Evolutionary conservation across 2,329 filamentous ascomycete genomes (phyloP).

Genomic region (Paraphoma chrysanthemicola): DNA sequence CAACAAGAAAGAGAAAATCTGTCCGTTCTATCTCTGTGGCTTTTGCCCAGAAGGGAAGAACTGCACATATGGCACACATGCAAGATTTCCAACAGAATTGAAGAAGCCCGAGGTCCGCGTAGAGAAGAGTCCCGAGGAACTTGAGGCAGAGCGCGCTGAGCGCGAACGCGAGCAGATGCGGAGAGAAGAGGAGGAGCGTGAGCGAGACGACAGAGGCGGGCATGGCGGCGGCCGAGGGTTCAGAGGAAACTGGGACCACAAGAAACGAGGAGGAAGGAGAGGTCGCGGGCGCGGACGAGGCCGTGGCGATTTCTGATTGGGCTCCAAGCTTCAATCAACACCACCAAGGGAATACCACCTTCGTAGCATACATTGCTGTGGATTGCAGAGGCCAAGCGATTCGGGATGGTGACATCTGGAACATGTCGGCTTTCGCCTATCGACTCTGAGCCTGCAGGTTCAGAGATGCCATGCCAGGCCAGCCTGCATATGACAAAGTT

Average conservation of each 20-base stretch:
- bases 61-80: slow-evolving; percentile 83
- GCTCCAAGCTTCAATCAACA: background rate
- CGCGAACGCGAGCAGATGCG: slow-evolving; percentile 55
- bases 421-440: no score
- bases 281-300: slow-evolving; percentile 33
- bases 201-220: slow-evolving; percentile 44
- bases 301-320: slow-evolving; percentile 26
- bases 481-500: no score
- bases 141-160: slow-evolving; percentile 63
- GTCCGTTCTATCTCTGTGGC: slow-evolving; percentile 85
- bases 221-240: slow-evolving; percentile 39
- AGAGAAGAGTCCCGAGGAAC: slow-evolving; percentile 76
- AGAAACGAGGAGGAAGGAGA: slow-evolving; percentile 36
- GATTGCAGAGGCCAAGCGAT: no score
- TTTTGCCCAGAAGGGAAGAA: slow-evolving; percentile 87
- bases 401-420: no score
- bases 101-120: slow-evolving; percentile 65
- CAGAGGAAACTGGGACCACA: slow-evolving; percentile 44
- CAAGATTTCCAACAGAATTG: slow-evolving; percentile 77
- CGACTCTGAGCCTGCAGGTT: no score
- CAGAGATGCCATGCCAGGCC: no score
- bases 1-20: slow-evolving; percentile 75
- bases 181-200: slow-evolving; percentile 50
- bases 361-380: no score
- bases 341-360: no score